These are phyloP conservation scores for Aureobasidium mangrovei DNA, from an alignment of 2,329 filamentous ascomycete genomes.

Conservation along the genomic window DNA sequence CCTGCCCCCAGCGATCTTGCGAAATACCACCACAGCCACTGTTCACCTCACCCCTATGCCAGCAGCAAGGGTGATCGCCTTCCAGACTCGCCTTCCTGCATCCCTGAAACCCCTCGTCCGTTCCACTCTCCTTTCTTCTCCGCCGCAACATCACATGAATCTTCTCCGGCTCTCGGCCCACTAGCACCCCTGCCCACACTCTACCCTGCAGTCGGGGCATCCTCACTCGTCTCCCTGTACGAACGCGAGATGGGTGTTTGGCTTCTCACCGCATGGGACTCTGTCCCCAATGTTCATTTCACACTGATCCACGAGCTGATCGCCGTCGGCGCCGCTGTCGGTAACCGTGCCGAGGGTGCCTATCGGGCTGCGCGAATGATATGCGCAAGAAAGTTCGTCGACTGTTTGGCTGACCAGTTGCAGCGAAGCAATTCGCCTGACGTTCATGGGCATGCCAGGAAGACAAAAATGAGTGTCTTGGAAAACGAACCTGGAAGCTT, in stretches of 20 bases:
- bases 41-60: too few species aligned
- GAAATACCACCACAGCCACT: too few species aligned
- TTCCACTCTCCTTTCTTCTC: too few species aligned
- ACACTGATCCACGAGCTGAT: background rate
- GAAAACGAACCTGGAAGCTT: background rate
- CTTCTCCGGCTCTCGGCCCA: too few species aligned
- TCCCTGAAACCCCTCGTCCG: too few species aligned
- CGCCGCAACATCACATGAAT: too few species aligned
- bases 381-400: background rate
- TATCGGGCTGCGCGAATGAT: background rate
- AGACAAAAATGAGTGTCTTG: background rate
- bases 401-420: background rate
- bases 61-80: too few species aligned
- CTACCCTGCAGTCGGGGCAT: background rate
- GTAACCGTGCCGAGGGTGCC: background rate
- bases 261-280: background rate
- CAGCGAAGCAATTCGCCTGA: background rate
- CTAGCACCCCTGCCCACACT: background rate
- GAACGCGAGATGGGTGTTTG: slow-evolving; percentile 4
- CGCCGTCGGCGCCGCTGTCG: background rate
- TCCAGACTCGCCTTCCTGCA: too few species aligned
- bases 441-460: background rate
- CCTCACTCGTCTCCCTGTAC: background rate
- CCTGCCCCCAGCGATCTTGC: too few species aligned
- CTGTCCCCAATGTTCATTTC: background rate